Evolutionary conservation across 768 basidiomycete genomes (phyloP).

Genomic region (Lactifluus subvellereus): DNA sequence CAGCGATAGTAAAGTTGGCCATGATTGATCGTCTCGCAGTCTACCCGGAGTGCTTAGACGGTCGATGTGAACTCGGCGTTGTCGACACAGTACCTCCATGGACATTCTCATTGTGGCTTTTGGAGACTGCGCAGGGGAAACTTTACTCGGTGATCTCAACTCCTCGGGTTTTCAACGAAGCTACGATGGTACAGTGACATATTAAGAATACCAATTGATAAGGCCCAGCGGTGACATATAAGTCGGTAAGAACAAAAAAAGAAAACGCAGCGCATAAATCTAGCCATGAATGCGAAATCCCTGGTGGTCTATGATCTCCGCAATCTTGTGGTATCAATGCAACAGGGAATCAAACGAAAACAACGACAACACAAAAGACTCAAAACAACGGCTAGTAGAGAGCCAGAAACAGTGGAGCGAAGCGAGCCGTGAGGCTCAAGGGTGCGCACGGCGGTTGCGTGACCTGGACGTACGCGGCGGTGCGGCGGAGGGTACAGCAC

Average conservation of each 20-base stretch:
- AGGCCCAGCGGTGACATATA: neutral
- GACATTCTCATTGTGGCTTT: neutral
- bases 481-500: conserved; percentile 45
- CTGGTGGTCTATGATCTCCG: neutral
- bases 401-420: neutral
- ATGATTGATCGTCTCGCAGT: too few species aligned
- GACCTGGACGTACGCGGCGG: conserved; percentile 49
- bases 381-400: neutral
- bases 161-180: neutral
- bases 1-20: too few species aligned
- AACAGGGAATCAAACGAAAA: conserved; percentile 4
- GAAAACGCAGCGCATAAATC: conserved; percentile 1
- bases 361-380: conserved; percentile 1
- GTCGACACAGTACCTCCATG: neutral
- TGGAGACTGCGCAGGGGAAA: neutral
- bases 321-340: conserved; percentile 11
- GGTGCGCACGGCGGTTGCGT: conserved; percentile 41
- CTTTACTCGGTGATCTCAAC: neutral
- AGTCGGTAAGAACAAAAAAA: neutral
- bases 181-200: conserved; percentile 5
- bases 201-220: conserved; percentile 11
- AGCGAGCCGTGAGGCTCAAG: neutral
- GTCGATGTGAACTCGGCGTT: neutral
- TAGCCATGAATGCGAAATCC: conserved; percentile 1
- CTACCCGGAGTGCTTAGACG: too few species aligned